A percentile compares a stretch with the other conserved stretches of the same genome.
Evolutionary conservation across 305 asterid species (phyloP).

Genomic region (Fraxinus velutina): DNA sequence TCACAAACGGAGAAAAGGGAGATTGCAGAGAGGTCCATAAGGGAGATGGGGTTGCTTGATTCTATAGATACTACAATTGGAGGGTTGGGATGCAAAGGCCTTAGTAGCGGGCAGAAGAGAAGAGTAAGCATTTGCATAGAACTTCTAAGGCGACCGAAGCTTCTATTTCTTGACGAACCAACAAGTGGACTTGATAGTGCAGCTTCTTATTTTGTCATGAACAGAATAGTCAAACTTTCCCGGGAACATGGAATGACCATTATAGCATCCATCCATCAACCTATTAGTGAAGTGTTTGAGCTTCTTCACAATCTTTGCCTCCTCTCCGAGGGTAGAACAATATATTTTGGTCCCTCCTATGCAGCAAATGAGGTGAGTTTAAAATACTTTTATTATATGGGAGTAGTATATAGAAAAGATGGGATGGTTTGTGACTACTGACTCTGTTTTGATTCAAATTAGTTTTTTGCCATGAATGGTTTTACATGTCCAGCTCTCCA

Average conservation of each 20-base stretch:
- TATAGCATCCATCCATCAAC: conserved; percentile 54
- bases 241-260: conserved; percentile 43
- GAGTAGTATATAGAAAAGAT: not conserved
- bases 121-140: conserved; percentile 57
- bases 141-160: conserved; percentile 46
- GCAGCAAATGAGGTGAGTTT: conserved; percentile 44
- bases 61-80: conserved; percentile 52
- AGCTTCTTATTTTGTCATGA: conserved; percentile 55
- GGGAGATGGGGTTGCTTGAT: conserved; percentile 56
- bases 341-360: conserved; percentile 46
- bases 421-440: not conserved
- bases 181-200: conserved; percentile 61
- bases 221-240: conserved; percentile 38
- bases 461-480: conserved; percentile 59
- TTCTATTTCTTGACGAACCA: conserved; percentile 57
- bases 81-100: conserved; percentile 47
- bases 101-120: conserved; percentile 52
- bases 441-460: conserved; percentile 8
- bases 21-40: conserved; percentile 41
- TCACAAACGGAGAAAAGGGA: conserved; percentile 36
- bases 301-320: conserved; percentile 50
- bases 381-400: not conserved
- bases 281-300: conserved; percentile 44
- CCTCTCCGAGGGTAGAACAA: conserved; percentile 44
- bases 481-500: conserved; percentile 47